A percentile compares a stretch with the other conserved stretches of the same genome.
Conservation (phyloP, 768 basidiomycete genomes). For the Epithele typhae region DNA sequence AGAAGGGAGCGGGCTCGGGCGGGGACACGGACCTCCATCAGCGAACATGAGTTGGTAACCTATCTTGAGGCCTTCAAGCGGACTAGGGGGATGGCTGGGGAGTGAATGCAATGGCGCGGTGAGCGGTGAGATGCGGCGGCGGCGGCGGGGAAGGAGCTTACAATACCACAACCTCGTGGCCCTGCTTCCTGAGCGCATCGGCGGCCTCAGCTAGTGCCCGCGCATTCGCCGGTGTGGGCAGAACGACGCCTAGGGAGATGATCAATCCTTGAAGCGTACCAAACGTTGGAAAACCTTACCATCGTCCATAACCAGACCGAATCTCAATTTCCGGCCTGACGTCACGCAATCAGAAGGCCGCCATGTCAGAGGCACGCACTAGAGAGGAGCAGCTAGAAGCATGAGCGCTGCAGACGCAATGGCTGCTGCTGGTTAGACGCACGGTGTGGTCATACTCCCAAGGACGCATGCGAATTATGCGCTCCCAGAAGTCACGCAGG, state of each 20-base stretch:
- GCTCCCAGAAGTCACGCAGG: conserved; percentile 39
- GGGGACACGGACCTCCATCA: conserved; percentile 24
- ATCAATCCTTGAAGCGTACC: background rate
- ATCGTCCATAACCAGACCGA: conserved; percentile 39
- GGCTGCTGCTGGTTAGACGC: conserved; percentile 10
- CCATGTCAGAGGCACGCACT: conserved; percentile 44
- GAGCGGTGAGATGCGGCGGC: conserved; percentile 1
- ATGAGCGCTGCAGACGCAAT: background rate
- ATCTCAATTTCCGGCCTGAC: conserved; percentile 30
- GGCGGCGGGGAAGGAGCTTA: no score
- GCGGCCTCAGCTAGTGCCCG: conserved; percentile 33
- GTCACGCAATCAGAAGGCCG: conserved; percentile 27
- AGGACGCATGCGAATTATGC: conserved; percentile 36
- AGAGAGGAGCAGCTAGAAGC: background rate
- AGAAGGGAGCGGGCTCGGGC: background rate
- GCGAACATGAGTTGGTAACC: conserved; percentile 25
- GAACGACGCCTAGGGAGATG: conserved; percentile 28
- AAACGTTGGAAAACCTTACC: conserved; percentile 25
- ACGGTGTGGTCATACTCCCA: conserved; percentile 42
- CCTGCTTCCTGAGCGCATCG: conserved; percentile 31
- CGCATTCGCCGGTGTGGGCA: conserved; percentile 36
- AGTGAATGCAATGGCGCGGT: background rate
- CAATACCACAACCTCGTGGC: conserved; percentile 39
- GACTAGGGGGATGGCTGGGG: conserved; percentile 16
- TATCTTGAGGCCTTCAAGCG: conserved; percentile 27